These are phyloP conservation scores for Pyronema omphalodes DNA, from an alignment of 495 filamentous ascomycete genomes.

Conservation along the genomic window DNA sequence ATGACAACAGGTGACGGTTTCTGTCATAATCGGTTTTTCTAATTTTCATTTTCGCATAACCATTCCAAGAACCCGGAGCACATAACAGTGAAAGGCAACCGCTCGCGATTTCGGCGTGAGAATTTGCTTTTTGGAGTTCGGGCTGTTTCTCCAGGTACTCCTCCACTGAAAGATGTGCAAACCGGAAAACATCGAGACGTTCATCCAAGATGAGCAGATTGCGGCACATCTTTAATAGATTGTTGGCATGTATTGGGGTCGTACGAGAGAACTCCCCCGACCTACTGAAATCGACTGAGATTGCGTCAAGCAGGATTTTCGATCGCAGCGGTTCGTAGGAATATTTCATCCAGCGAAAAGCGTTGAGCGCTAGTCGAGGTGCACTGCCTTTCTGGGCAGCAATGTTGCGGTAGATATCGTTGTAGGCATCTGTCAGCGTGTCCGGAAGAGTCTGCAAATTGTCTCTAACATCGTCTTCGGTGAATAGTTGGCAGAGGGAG, in stretches of 20 bases:
- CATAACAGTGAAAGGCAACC: not conserved
- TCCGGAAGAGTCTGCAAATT: not conserved
- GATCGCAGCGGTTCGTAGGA: conserved; percentile 1
- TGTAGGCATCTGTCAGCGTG: conserved; percentile 1
- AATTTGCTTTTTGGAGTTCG: too few relatives aligned
- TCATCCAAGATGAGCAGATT: conserved; percentile 1
- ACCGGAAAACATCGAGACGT: too few relatives aligned
- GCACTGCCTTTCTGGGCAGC: not conserved
- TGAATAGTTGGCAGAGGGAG: not conserved
- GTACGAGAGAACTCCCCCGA: not conserved
- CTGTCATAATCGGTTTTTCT: not conserved
- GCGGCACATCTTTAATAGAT: not conserved
- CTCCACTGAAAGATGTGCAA: too few relatives aligned
- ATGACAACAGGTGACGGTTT: conserved; percentile 1
- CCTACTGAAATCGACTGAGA: not conserved
- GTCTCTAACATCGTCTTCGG: not conserved
- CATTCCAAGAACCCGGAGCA: not conserved
- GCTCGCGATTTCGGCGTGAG: not conserved
- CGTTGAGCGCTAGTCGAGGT: not conserved
- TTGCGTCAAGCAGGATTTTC: not conserved
- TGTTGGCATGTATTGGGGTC: not conserved
- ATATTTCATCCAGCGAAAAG: conserved; percentile 2
- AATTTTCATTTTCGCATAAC: not conserved
- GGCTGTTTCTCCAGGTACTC: too few relatives aligned
- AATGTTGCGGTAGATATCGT: not conserved